Base-by-base conservation (phyloP, 371 early-diverging fungal species). In the Mucor velutinosus region DNA sequence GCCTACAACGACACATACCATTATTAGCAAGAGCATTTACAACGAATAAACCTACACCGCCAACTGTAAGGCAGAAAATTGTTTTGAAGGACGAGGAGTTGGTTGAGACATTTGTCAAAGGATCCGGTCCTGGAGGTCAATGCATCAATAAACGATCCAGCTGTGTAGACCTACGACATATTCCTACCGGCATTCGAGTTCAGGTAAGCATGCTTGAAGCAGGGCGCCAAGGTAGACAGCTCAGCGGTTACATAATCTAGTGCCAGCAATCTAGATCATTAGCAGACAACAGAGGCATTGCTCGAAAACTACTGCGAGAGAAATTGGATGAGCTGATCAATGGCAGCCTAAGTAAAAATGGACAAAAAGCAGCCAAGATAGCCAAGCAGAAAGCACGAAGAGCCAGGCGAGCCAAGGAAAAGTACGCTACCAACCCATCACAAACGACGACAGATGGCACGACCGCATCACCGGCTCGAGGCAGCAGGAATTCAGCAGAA, bases 61-160 rank as follows among this genome's bases (percentile, higher is more conserved):
- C 59, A 1, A 7, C n/a, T 19, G 76, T 73, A 30, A 65, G 79
- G 21, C 57, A 77, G 62, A 83, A 85, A 60, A 88, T 95, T 59
- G 75, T 84, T 7, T 81, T 95, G 4, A 70, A 85, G 57, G 94
- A 95, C 53, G 74, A 82, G 0, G 96, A 97, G 58, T 78, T 97
- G 17, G 86, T 90, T 23, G 97, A 97, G 72, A 88, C 85, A 27
- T 96, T 95, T 75, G 86, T 95, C 29, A 94, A 92, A 49, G 97
- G 97, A 1, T 89, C 90, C 47, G 97, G 97, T 7, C 92, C 93
- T 62, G 97, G 97, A 35, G 97, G 97, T 0, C 97, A 97, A 73
- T 94, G 93, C 69, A 90, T 97, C 65, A 97, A 97, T 83, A 97
- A 95, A 74, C 89, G 91, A 6, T 87, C 88, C 62, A 90, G 82